A percentile compares a stretch with the other conserved stretches of the same genome.
These are phyloP conservation scores for Kickxella alabastrina DNA, from an alignment of 192 early-diverging fungal species.

Conservation along the genomic window DNA sequence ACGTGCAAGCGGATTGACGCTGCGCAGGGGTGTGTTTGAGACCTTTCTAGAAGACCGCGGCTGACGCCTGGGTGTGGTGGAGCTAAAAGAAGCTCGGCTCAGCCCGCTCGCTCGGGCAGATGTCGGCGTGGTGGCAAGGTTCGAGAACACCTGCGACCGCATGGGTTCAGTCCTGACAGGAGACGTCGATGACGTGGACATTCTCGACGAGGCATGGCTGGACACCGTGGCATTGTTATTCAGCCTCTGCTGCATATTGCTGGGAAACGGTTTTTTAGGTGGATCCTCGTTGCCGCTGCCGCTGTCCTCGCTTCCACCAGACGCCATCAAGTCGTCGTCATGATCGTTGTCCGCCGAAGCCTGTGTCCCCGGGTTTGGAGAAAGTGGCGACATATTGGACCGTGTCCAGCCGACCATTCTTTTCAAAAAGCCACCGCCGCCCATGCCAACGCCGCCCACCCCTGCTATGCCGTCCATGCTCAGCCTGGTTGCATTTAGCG, in stretches of 20 bases:
- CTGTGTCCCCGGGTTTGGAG: slow-evolving; percentile 9
- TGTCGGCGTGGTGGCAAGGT: slow-evolving; percentile 16
- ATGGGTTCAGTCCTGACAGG: slow-evolving; percentile 39
- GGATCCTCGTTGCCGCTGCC: background rate
- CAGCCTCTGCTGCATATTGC: too few relatives aligned
- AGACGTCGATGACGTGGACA: slow-evolving; percentile 35
- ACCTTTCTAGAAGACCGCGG: slow-evolving; percentile 13
- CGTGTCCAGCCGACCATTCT: slow-evolving; percentile 34
- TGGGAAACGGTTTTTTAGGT: background rate
- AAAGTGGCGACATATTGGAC: slow-evolving; percentile 14
- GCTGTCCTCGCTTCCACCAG: background rate
- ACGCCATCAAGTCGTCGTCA: background rate
- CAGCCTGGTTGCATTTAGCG: background rate
- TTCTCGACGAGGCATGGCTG: slow-evolving; percentile 11
- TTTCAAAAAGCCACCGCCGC: slow-evolving; percentile 25
- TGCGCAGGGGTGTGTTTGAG: slow-evolving; percentile 29
- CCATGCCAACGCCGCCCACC: slow-evolving; percentile 28
- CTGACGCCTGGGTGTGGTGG: slow-evolving; percentile 16
- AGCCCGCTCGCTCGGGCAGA: background rate
- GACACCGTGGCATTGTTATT: slow-evolving; percentile 6
- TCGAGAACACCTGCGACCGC: slow-evolving; percentile 34
- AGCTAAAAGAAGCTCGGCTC: background rate
- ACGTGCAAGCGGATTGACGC: slow-evolving; percentile 42
- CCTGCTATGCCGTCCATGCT: background rate
- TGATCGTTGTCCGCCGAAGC: background rate